phyloP scores from a whole-genome alignment of 352 stramenopile genomes.

The Lagenidium giganteum region DNA sequence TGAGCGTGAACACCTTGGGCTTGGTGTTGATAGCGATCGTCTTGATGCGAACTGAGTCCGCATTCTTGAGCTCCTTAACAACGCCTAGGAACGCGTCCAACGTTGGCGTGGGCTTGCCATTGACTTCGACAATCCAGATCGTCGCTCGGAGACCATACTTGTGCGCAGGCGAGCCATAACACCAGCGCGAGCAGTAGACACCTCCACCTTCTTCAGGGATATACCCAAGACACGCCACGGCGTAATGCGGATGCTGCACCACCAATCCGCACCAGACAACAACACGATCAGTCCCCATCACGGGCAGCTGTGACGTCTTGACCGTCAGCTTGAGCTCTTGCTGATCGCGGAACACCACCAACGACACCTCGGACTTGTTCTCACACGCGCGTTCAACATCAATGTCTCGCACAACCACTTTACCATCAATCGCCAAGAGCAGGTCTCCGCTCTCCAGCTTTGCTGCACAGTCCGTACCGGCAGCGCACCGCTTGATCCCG shows the following conservation, averaged over 20 bases:
- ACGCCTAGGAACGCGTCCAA: conserved; percentile 85
- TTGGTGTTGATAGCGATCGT: conserved; percentile 89
- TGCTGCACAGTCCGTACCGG: conserved; percentile 52
- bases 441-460: conserved; percentile 81
- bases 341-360: conserved; percentile 76
- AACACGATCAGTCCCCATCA: conserved; percentile 84
- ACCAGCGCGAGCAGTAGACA: conserved; percentile 89
- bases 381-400: conserved; percentile 66
- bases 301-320: conserved; percentile 52
- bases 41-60: conserved; percentile 83
- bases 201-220: conserved; percentile 79
- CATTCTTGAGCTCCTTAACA: conserved; percentile 76
- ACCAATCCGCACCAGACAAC: conserved; percentile 89
- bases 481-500: conserved; percentile 71
- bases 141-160: conserved; percentile 88
- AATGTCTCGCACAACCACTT: conserved; percentile 69
- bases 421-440: conserved; percentile 75
- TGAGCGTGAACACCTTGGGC: conserved; percentile 86
- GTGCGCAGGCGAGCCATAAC: conserved; percentile 86
- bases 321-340: conserved; percentile 62
- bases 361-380: conserved; percentile 42
- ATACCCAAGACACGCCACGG: conserved; percentile 80
- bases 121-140: conserved; percentile 90
- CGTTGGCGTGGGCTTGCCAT: conserved; percentile 70
- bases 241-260: conserved; percentile 88